Evolutionary conservation across 805 yeast species (phyloP).

Genomic region (Lachancea mirantina): DNA sequence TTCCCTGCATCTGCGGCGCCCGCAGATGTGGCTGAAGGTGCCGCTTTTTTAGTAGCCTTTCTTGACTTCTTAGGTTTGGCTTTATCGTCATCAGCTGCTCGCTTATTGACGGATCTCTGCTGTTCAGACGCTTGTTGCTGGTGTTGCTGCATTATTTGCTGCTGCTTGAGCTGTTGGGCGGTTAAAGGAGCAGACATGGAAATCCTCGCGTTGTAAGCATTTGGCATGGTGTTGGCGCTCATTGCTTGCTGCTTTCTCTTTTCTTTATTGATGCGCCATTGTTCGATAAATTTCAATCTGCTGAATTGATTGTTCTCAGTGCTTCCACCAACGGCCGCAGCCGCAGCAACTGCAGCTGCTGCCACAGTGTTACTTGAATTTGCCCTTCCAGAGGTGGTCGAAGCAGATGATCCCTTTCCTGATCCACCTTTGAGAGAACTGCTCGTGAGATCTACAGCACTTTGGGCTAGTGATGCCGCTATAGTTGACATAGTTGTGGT

Average conservation of each 20-base stretch:
- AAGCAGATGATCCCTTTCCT: constrained; percentile 8
- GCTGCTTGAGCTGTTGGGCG: constrained; percentile 26
- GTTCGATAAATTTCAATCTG: constrained; percentile 83
- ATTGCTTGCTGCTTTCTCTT: constrained; percentile 40
- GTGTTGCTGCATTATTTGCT: constrained; percentile 27
- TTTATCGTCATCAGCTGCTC: constrained; percentile 14
- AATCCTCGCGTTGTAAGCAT: constrained; percentile 27
- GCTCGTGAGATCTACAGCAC: constrained; percentile 19
- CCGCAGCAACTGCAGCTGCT: constrained; percentile 34
- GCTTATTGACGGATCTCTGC: constrained; percentile 9
- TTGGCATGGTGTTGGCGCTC: constrained; percentile 19
- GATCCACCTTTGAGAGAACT: constrained; percentile 9
- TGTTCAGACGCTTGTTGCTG: constrained; percentile 18
- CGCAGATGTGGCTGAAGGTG: constrained; percentile 20
- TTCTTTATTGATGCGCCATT: constrained; percentile 63
- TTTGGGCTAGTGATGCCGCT: constrained; percentile 30
- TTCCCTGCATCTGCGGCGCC: constrained; percentile 22
- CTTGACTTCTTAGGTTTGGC: constrained; percentile 28
- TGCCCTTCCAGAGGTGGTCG: constrained; percentile 15
- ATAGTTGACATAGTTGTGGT: constrained; percentile 35
- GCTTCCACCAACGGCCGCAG: constrained; percentile 33
- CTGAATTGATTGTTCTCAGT: constrained; percentile 57
- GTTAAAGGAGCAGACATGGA: constrained; percentile 27
- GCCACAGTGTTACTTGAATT: constrained; percentile 33
- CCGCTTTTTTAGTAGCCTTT: constrained; percentile 23